Evolutionary conservation across 345 rosid genomes (phyloP).

Genomic region (Boechera stricta): DNA sequence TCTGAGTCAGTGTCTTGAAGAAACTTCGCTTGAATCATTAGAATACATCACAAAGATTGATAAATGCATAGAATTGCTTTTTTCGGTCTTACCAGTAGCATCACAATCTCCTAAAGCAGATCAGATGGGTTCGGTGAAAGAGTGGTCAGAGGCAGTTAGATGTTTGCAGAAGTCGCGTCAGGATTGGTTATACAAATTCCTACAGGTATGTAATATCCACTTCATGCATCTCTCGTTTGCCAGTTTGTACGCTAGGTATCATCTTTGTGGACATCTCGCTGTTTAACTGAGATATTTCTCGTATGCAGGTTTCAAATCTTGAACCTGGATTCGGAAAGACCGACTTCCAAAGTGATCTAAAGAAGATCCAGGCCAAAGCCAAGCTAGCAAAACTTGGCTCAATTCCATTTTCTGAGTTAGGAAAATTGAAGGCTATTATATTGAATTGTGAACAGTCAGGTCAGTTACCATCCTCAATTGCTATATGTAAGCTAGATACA

Average conservation of each 20-base stretch:
- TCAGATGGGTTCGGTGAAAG: conserved; percentile 47
- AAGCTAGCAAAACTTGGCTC: conserved; percentile 68
- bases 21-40: conserved; percentile 61
- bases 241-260: background rate
- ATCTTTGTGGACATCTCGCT: background rate
- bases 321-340: conserved; percentile 47
- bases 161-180: conserved; percentile 71
- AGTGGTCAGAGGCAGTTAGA: conserved; percentile 69
- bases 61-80: conserved; percentile 72
- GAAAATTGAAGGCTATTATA: conserved; percentile 62
- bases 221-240: conserved; percentile 3
- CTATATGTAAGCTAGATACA: conserved; percentile 10
- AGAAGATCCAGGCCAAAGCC: conserved; percentile 76
- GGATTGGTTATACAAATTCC: conserved; percentile 73
- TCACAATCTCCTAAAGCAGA: conserved; percentile 50
- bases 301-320: conserved; percentile 56
- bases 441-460: conserved; percentile 65
- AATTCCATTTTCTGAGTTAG: conserved; percentile 66
- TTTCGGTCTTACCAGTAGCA: conserved; percentile 60
- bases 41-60: conserved; percentile 59
- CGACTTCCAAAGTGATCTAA: conserved; percentile 47
- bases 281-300: conserved; percentile 21
- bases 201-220: conserved; percentile 56
- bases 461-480: conserved; percentile 49
- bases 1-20: conserved; percentile 69